phyloP scores from a whole-genome alignment of 495 filamentous ascomycete species.

The Pseudomonodictys pantanalensis region DNA sequence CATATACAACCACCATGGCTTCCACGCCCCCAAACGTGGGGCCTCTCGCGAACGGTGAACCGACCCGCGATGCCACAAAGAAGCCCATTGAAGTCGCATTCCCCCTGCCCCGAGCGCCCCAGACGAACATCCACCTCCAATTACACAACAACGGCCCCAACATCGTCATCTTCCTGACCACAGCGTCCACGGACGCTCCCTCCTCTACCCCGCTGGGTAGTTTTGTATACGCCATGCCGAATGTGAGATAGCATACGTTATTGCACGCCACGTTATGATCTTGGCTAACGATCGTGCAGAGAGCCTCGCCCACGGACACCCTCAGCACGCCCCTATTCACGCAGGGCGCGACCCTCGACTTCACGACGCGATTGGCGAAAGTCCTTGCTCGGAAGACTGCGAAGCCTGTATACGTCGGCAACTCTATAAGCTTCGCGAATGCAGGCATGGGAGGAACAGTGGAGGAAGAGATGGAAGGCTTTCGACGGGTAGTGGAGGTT shows the following conservation, averaged over 20 bases:
- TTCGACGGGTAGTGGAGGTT: constrained; percentile 67
- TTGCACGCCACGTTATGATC: too few relatives aligned
- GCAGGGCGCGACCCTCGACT: constrained; percentile 72
- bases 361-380: constrained; percentile 79
- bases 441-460: constrained; percentile 68
- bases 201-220: constrained; percentile 61
- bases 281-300: constrained; percentile 33
- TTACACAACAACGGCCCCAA: constrained; percentile 66
- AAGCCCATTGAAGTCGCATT: constrained; percentile 67
- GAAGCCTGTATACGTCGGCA: constrained; percentile 80
- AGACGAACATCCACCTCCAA: constrained; percentile 77
- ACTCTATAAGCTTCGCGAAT: constrained; percentile 65
- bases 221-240: constrained; percentile 89
- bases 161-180: constrained; percentile 72
- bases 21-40: background rate
- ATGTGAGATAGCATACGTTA: constrained; percentile 61
- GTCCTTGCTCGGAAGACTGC: constrained; percentile 67
- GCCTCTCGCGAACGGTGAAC: background rate
- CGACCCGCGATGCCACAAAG: constrained; percentile 21
- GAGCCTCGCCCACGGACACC: constrained; percentile 56
- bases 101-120: constrained; percentile 68
- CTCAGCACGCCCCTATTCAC: constrained; percentile 78
- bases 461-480: constrained; percentile 94
- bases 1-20: constrained; percentile 18
- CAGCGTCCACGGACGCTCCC: constrained; percentile 54